Conservation (phyloP, 352 stramenopile genomes). For the Globisporangium lucens region DNA sequence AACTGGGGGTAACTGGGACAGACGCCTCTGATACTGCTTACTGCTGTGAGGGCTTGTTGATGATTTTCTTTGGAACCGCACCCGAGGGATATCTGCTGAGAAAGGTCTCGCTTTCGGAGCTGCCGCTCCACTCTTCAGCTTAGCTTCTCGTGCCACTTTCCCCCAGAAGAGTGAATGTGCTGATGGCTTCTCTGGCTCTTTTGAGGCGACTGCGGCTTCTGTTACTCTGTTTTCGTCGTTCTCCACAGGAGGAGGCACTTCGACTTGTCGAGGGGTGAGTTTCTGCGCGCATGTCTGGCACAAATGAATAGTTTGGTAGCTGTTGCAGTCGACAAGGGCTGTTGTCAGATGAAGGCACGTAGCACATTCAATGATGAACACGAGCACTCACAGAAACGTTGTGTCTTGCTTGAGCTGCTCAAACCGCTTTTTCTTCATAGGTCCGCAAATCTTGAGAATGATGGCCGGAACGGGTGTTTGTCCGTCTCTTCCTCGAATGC, state of each 20-base stretch:
- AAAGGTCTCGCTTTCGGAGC: conserved; percentile 21
- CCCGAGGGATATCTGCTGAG: conserved; percentile 17
- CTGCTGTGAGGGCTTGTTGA: conserved; percentile 31
- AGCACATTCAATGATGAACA: not conserved
- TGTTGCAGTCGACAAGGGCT: conserved; percentile 5
- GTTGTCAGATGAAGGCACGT: not conserved
- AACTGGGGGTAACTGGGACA: conserved; percentile 28
- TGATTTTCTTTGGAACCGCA: conserved; percentile 28
- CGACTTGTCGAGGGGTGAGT: conserved; percentile 23
- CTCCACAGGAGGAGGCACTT: not conserved
- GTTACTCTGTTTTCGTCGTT: not conserved
- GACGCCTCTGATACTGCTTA: conserved; percentile 27
- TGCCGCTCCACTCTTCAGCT: not conserved
- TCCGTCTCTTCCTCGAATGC: conserved; percentile 15
- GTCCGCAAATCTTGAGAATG: conserved; percentile 30
- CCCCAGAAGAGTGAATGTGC: conserved; percentile 41
- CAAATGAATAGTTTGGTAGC: conserved; percentile 43
- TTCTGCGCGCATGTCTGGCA: conserved; percentile 34
- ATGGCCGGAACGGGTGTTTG: conserved; percentile 26
- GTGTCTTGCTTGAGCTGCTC: conserved; percentile 39
- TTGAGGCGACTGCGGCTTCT: not conserved
- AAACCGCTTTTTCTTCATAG: conserved; percentile 33
- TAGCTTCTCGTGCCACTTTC: conserved; percentile 23
- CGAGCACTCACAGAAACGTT: conserved; percentile 35
- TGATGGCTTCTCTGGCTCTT: conserved; percentile 25